Conservation (phyloP, 208 protist genomes). For the Leishmania tropica region DNA sequence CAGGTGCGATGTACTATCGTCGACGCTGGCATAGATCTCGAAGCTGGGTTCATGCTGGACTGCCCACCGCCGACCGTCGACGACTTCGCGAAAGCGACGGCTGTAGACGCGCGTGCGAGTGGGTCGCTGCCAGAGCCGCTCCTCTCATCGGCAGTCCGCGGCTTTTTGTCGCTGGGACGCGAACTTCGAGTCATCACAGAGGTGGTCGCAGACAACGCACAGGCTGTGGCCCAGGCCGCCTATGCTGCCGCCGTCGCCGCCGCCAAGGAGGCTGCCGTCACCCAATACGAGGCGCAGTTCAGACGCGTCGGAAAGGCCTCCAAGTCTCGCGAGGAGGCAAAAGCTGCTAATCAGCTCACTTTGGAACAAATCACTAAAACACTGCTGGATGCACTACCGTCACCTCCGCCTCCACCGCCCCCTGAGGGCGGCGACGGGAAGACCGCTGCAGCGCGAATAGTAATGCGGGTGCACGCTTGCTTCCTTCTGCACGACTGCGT, state of each 20-base stretch:
- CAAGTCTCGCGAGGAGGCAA: conserved; percentile 34
- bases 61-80: neutral
- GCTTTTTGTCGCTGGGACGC: conserved; percentile 39
- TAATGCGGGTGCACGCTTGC: conserved; percentile 23
- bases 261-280: conserved; percentile 53
- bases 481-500: conserved; percentile 20
- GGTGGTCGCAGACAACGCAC: conserved; percentile 66
- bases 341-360: conserved; percentile 38
- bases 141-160: conserved; percentile 51
- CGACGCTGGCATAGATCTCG: conserved; percentile 15
- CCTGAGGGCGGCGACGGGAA: neutral
- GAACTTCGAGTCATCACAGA: conserved; percentile 51
- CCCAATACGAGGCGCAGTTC: conserved; percentile 59
- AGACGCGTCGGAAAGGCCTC: conserved; percentile 19
- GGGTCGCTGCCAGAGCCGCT: conserved; percentile 7
- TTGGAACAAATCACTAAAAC: conserved; percentile 59
- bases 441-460: neutral
- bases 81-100: neutral
- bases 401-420: conserved; percentile 16
- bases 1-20: conserved; percentile 52
- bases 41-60: conserved; percentile 56
- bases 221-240: conserved; percentile 42
- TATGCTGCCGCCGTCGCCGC: conserved; percentile 48
- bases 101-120: neutral
- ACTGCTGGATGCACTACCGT: conserved; percentile 47